Evolutionary conservation across 495 filamentous ascomycete genomes (phyloP).

Genomic region (Penicillium parvum): DNA sequence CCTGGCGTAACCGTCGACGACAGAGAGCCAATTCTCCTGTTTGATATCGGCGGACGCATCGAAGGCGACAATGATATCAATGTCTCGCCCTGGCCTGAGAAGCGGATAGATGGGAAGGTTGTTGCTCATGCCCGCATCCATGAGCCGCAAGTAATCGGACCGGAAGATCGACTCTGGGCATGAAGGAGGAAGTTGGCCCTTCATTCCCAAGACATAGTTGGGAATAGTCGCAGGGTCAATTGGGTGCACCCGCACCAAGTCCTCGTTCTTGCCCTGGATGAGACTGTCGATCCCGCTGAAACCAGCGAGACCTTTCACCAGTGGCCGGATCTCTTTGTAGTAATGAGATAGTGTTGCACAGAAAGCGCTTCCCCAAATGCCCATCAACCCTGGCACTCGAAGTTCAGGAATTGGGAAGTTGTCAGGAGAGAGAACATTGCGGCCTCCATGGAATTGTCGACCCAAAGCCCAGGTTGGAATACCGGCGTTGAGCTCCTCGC

Average conservation of each 20-base stretch:
- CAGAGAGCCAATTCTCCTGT: constrained; percentile 88
- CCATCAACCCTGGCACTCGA: constrained; percentile 75
- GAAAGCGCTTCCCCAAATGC: constrained; percentile 92
- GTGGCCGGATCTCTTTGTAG: constrained; percentile 83
- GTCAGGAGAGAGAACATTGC: constrained; percentile 51
- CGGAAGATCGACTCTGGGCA: constrained; percentile 70
- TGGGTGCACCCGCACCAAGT: constrained; percentile 84
- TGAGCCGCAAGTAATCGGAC: constrained; percentile 70
- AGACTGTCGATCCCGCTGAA: constrained; percentile 78
- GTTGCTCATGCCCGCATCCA: constrained; percentile 98
- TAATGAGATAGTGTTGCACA: constrained; percentile 94
- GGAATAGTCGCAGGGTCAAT: constrained; percentile 85
- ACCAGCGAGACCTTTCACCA: constrained; percentile 67
- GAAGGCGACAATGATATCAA: constrained; percentile 89
- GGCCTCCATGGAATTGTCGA: constrained; percentile 69
- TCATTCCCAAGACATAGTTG: constrained; percentile 80
- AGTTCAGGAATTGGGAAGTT: constrained; percentile 71
- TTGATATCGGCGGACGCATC: constrained; percentile 81
- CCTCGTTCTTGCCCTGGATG: constrained; percentile 74
- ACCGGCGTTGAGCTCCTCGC: constrained; percentile 83
- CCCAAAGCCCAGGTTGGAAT: constrained; percentile 95
- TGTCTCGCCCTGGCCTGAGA: constrained; percentile 76
- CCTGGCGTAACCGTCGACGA: constrained; percentile 84
- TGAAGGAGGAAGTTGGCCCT: constrained; percentile 63
- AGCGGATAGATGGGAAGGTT: constrained; percentile 95